These are phyloP conservation scores for Vaccinium myrtillus DNA, from an alignment of 148 eudicot species.

Conservation along the genomic window DNA sequence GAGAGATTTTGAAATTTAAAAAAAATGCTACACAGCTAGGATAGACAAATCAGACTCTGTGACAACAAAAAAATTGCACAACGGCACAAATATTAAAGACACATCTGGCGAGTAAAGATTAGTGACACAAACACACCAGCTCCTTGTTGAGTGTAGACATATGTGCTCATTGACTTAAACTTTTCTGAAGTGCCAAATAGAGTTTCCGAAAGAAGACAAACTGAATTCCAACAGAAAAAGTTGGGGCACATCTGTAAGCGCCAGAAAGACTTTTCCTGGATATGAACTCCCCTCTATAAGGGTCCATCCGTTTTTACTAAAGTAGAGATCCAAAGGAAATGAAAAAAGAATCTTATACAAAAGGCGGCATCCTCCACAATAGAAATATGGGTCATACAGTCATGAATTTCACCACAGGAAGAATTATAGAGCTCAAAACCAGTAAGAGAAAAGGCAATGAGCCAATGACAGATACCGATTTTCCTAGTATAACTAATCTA, in stretches of 20 bases:
- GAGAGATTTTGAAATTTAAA: background rate
- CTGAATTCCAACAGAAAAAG: background rate
- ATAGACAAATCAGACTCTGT: background rate
- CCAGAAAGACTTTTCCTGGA: background rate
- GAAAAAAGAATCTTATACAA: background rate
- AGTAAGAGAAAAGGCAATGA: background rate
- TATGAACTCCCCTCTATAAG: no score
- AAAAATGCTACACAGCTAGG: background rate
- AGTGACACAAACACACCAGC: no score
- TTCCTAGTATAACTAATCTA: background rate
- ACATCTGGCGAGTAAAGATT: background rate
- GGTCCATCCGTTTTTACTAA: background rate
- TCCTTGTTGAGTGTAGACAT: background rate
- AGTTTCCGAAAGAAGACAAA: background rate
- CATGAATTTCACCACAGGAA: background rate
- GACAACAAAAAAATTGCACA: background rate
- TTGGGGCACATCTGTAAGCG: background rate
- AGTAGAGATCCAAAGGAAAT: background rate
- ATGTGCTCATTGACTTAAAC: background rate
- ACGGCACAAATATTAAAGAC: background rate
- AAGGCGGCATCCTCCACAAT: background rate
- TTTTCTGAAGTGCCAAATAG: no score
- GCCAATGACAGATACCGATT: background rate
- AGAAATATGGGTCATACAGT: background rate
- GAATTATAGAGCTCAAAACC: background rate